Evolutionary conservation across 441 rosid genomes (phyloP).

Genomic region (Gossypium aridum): DNA sequence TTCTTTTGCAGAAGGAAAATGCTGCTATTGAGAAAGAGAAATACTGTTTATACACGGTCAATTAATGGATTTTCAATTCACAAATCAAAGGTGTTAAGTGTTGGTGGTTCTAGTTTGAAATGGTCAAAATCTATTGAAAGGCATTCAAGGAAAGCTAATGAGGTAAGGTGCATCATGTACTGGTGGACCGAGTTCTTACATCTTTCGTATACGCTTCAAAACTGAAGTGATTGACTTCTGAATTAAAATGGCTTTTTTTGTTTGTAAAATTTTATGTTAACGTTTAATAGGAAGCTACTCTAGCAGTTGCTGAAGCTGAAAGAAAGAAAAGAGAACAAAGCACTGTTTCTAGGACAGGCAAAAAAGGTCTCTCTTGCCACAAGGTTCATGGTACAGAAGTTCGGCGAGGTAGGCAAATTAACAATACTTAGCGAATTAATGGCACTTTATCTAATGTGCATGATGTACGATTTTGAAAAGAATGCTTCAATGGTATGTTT

Average conservation of each 20-base stretch:
- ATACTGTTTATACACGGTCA: conserved; percentile 79
- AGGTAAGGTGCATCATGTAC: conserved; percentile 44
- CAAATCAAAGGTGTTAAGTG: conserved; percentile 84
- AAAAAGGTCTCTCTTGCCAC: conserved; percentile 39
- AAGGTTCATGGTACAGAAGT: conserved; percentile 30
- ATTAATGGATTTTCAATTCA: conserved; percentile 78
- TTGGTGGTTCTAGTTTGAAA: conserved; percentile 86
- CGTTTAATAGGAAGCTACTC: conserved; percentile 71
- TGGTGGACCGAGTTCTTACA: neutral
- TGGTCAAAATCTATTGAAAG: conserved; percentile 95
- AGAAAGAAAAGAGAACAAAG: conserved; percentile 60
- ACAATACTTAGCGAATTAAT: conserved; percentile 2
- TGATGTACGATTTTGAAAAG: conserved; percentile 7
- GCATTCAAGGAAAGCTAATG: conserved; percentile 74
- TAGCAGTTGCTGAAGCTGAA: conserved; percentile 81
- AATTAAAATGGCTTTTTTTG: conserved; percentile 10
- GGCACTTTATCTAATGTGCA: neutral
- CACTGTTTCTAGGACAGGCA: conserved; percentile 34
- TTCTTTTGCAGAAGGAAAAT: conserved; percentile 52
- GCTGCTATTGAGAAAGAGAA: conserved; percentile 64
- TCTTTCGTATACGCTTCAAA: neutral
- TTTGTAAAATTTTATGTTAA: conserved; percentile 5
- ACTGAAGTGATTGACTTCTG: conserved; percentile 9
- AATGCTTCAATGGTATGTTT: conserved; percentile 4
- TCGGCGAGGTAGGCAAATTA: conserved; percentile 23